Evolutionary conservation across 2,329 filamentous ascomycete genomes (phyloP).

Genomic region (Sphaceloma murrayae): DNA sequence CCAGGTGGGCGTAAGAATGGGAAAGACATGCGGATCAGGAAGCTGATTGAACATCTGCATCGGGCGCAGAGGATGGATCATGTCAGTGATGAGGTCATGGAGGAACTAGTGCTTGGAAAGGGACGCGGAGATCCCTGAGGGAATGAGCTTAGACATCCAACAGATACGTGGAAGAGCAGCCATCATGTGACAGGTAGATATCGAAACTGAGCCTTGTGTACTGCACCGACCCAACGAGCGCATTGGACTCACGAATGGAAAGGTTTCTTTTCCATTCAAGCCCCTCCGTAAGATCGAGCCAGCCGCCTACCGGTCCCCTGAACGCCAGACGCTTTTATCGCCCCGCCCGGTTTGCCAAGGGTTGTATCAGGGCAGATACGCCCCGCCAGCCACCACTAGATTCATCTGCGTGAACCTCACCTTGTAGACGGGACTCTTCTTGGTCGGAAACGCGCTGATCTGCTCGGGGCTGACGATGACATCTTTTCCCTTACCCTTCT

Average conservation of each 20-base stretch:
- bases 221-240: no score
- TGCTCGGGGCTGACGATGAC: constrained; percentile 86
- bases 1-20: constrained; percentile 2
- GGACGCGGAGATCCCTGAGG: neutral
- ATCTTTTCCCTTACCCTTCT: constrained; percentile 63
- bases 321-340: neutral
- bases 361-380: constrained; percentile 44
- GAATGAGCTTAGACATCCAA: neutral
- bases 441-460: constrained; percentile 88
- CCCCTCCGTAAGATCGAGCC: no score
- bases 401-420: constrained; percentile 95
- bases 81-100: constrained; percentile 10
- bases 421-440: constrained; percentile 90
- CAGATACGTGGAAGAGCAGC: neutral
- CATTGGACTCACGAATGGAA: no score
- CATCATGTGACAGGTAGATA: no score
- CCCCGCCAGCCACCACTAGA: constrained; percentile 73
- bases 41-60: constrained; percentile 15
- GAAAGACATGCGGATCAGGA: constrained; percentile 10
- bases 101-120: constrained; percentile 15
- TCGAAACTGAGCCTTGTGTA: neutral
- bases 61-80: constrained; percentile 9
- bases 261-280: no score
- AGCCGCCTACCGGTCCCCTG: no score
- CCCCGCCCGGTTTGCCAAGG: neutral